These are phyloP conservation scores for Atkinsonella texensis DNA, from an alignment of 2,329 filamentous ascomycete species.

Conservation along the genomic window DNA sequence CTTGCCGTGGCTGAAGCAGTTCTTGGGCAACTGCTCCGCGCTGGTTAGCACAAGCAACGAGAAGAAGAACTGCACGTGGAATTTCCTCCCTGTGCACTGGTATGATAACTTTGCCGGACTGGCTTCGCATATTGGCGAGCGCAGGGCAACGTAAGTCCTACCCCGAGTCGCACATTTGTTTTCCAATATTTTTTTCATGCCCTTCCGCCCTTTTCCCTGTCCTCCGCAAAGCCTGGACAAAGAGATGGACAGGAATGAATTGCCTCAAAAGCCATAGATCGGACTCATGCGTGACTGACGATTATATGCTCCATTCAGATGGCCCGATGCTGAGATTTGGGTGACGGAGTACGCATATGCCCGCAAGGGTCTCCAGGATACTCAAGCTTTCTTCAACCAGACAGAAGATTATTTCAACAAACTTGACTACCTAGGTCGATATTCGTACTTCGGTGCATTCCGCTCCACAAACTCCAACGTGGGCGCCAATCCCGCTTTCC, in stretches of 20 bases:
- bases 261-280: too few species aligned
- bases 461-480: conserved; percentile 59
- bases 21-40: conserved; percentile 50
- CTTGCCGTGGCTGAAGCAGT: conserved; percentile 54
- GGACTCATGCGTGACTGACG: background rate
- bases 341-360: conserved; percentile 64
- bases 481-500: conserved; percentile 59
- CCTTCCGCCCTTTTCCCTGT: background rate
- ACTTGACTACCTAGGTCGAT: conserved; percentile 45
- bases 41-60: conserved; percentile 34
- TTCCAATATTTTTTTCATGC: background rate
- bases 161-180: too few species aligned
- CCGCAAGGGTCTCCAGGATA: conserved; percentile 40
- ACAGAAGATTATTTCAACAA: conserved; percentile 54
- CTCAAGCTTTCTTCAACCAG: conserved; percentile 56
- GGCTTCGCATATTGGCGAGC: conserved; percentile 51
- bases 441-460: conserved; percentile 69
- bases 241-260: too few species aligned
- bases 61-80: conserved; percentile 44
- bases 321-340: conserved; percentile 55
- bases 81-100: conserved; percentile 55
- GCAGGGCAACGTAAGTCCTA: conserved; percentile 21
- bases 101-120: conserved; percentile 59
- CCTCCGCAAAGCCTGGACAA: too few species aligned
- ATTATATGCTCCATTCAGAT: conserved; percentile 24